Evolutionary conservation across 2,329 filamentous ascomycete species (phyloP), one percentile per base, ranked within the genome.

Genomic region (Lecanosticta acicola): DNA sequence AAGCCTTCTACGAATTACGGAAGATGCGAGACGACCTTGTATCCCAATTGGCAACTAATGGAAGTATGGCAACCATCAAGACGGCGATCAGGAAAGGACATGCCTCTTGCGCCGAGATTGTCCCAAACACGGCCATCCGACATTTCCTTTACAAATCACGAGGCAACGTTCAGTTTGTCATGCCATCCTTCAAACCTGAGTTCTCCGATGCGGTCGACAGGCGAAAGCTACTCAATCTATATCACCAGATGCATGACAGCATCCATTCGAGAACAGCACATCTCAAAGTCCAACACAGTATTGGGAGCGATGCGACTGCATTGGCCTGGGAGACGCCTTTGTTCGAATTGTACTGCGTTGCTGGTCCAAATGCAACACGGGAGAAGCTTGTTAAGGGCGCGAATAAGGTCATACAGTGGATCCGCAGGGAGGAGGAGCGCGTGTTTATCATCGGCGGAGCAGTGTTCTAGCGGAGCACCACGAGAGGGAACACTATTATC

Each of bases 371-470:
- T 17, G 76, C 76, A 18, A 73, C 72, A 41, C 67, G 80, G 34
- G 76, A 76, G 44, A 79, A 81, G 9, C 74, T 98, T 59, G 87
- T 87, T 8, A 85, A 91, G 64, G 87, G 85, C 9, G 91, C 90
- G 26, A 94, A 93, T 63, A 84, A 85, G 68, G 81, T 98, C 40
- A 83, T 94, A 4, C 86, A 93, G 62, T 98, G 91, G 90, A 84
- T 91, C 1, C 84, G 87, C 62, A 77, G 83, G 55, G 93, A 98
- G 68, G 91, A 97, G 67, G 90, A 97, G 68, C 76, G 93, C 46
- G 72, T 97, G 4, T 98, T 98, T 63, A 95, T 98, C 49, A 93
- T 98, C 62, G 93, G 93, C 1, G 94, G 93, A n/a, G 93, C 90
- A 35, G 91, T 97, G 16, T 76, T 75, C 52, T 76, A 57, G 53